Evolutionary conservation across 208 protist genomes (phyloP).

Genomic region (Trypanosoma scelopori): DNA sequence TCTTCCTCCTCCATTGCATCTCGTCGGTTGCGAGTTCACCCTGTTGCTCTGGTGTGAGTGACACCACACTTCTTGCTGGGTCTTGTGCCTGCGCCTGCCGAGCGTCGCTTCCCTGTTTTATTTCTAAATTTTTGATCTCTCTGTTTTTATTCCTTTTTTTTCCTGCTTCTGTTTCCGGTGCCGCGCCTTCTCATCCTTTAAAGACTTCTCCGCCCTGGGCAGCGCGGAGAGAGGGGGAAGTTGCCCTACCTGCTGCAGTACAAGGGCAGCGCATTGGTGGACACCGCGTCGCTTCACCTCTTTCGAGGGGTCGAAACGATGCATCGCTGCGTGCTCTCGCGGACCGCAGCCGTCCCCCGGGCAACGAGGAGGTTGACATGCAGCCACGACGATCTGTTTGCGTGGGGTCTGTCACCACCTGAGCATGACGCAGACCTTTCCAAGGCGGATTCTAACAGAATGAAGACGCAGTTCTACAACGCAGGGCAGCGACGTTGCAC

Average conservation of each 20-base stretch:
- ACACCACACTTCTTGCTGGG: too few relatives aligned
- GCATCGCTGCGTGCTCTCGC: not conserved
- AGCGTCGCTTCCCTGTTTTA: too few relatives aligned
- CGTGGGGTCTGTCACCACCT: slow-evolving; percentile 15
- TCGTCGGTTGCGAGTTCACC: too few relatives aligned
- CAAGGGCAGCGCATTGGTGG: too few relatives aligned
- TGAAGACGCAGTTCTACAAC: slow-evolving; percentile 41
- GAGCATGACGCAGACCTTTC: slow-evolving; percentile 13
- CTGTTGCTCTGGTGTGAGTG: too few relatives aligned
- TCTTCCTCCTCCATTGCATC: too few relatives aligned
- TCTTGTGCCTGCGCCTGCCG: too few relatives aligned
- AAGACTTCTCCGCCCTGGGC: not conserved
- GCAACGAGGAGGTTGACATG: not conserved
- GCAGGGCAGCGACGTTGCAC: slow-evolving; percentile 27
- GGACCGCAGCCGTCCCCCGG: not conserved
- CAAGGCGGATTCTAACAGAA: slow-evolving; percentile 5
- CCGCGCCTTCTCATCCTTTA: not conserved
- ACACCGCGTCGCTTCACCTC: too few relatives aligned
- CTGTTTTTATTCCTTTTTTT: slow-evolving; percentile 18
- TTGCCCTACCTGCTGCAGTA: too few relatives aligned
- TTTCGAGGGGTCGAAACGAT: not conserved
- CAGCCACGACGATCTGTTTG: slow-evolving; percentile 18
- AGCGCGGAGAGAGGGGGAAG: too few relatives aligned
- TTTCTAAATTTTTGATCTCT: too few relatives aligned
- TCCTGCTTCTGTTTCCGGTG: not conserved